Evolutionary conservation across 2,329 filamentous ascomycete genomes (phyloP).

Genomic region (Coleophoma cylindrospora): DNA sequence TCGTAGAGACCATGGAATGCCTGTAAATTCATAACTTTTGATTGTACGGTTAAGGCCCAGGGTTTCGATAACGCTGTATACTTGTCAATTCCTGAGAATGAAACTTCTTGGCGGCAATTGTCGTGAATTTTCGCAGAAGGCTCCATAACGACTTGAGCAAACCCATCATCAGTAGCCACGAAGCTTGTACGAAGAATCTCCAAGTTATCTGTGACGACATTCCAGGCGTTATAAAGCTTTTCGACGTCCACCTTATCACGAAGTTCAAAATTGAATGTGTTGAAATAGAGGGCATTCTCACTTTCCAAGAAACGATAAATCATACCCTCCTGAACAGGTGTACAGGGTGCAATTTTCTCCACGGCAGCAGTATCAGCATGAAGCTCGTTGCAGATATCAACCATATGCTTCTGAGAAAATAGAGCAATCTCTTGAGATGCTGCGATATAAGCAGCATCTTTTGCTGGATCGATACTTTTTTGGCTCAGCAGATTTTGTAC

Average conservation of each 20-base stretch:
- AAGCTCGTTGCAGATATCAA: conserved; percentile 40
- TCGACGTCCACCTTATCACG: conserved; percentile 34
- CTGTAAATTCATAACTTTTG: conserved; percentile 48
- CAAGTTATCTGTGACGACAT: conserved; percentile 40
- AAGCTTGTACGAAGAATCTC: conserved; percentile 72
- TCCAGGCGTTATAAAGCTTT: conserved; percentile 53
- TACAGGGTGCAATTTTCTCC: conserved; percentile 76
- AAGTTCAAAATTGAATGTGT: conserved; percentile 62
- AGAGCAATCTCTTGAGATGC: conserved; percentile 33
- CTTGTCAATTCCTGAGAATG: conserved; percentile 12
- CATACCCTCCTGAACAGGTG: conserved; percentile 82
- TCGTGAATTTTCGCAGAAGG: no score
- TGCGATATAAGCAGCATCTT: conserved; percentile 19
- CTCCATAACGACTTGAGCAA: conserved; percentile 65
- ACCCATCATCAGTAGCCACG: conserved; percentile 67
- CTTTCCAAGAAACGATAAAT: conserved; percentile 63
- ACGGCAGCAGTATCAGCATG: conserved; percentile 46
- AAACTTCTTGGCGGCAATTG: no score
- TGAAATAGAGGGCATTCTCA: conserved; percentile 65
- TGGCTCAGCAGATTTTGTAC: conserved; percentile 21
- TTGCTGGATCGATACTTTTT: conserved; percentile 1
- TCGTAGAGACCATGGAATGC: conserved; percentile 89
- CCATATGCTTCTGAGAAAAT: conserved; percentile 29
- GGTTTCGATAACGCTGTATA: conserved; percentile 17
- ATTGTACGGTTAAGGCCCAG: conserved; percentile 12